Conservation (phyloP, 2,329 filamentous ascomycete genomes). For the Penicillium frequentans region DNA sequence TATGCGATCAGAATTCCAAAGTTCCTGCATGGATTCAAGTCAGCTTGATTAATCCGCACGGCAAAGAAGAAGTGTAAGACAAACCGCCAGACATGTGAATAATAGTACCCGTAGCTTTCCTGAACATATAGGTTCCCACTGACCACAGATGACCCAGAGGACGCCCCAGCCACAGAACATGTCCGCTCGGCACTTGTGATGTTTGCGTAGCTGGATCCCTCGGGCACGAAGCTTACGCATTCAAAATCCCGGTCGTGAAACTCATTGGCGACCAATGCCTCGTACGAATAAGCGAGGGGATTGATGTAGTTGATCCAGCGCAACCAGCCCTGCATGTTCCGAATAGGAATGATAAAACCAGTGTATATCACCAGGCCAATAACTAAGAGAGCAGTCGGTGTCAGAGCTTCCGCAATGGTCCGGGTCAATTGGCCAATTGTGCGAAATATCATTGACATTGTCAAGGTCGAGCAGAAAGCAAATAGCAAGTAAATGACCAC, state of each 20-base stretch:
- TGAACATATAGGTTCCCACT: not conserved
- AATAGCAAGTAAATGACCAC: not conserved
- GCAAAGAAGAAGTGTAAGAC: not conserved
- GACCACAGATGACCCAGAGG: not conserved
- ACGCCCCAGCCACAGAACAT: not conserved
- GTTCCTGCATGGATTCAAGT: not conserved
- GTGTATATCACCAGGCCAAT: not conserved
- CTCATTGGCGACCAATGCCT: slow-evolving; percentile 82
- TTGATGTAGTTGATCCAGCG: slow-evolving; percentile 81
- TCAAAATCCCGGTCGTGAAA: slow-evolving; percentile 68
- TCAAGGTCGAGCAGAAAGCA: not conserved
- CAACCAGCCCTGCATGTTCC: slow-evolving; percentile 63
- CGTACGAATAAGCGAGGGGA: slow-evolving; percentile 71
- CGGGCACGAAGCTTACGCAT: slow-evolving; percentile 72
- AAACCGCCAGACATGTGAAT: not conserved
- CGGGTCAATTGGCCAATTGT: not conserved
- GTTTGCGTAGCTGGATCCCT: slow-evolving; percentile 63
- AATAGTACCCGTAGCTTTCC: not conserved
- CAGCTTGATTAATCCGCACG: not conserved
- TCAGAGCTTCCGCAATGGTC: not conserved
- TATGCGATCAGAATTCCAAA: not conserved
- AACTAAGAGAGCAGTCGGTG: not conserved
- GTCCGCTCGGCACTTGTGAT: not conserved
- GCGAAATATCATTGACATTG: not conserved
- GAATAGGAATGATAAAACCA: not conserved